These are phyloP conservation scores for Sporothrix dimorphospora DNA, from an alignment of 2,329 filamentous ascomycete species.

Conservation along the genomic window DNA sequence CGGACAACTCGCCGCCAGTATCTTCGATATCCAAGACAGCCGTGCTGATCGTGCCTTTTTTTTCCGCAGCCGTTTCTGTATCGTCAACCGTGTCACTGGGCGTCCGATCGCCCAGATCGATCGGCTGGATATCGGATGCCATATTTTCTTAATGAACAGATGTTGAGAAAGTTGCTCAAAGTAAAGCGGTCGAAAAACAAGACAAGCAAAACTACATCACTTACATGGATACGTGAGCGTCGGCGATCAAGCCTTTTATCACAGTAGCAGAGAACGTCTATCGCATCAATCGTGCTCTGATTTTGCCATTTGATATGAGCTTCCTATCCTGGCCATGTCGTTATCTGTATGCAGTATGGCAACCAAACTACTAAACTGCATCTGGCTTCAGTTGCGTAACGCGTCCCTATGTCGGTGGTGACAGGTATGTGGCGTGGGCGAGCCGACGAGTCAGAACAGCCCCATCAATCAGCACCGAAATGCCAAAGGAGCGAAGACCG, in stretches of 20 bases:
- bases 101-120: not conserved
- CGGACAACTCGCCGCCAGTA: not conserved
- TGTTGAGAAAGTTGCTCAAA: not conserved
- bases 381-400: not conserved
- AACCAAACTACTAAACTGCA: not conserved
- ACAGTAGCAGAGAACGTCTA: not conserved
- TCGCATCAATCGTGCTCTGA: not conserved
- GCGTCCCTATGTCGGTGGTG: not conserved
- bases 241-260: not conserved
- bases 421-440: not conserved
- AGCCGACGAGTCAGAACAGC: slow-evolving; percentile 8
- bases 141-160: not conserved
- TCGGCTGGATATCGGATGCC: not conserved
- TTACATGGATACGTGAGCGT: not conserved
- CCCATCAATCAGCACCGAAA: not conserved
- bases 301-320: slow-evolving; percentile 9
- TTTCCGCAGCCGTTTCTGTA: not conserved
- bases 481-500: not conserved
- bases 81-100: slow-evolving; percentile 16
- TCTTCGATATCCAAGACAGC: not conserved
- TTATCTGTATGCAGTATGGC: not conserved
- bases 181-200: not conserved
- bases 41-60: not conserved
- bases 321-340: slow-evolving; percentile 11
- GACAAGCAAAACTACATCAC: not conserved